A percentile compares a stretch with the other conserved stretches of the same genome.
phyloP scores from a whole-genome alignment of 2,329 filamentous ascomycete genomes.

The Beauveria varroae region DNA sequence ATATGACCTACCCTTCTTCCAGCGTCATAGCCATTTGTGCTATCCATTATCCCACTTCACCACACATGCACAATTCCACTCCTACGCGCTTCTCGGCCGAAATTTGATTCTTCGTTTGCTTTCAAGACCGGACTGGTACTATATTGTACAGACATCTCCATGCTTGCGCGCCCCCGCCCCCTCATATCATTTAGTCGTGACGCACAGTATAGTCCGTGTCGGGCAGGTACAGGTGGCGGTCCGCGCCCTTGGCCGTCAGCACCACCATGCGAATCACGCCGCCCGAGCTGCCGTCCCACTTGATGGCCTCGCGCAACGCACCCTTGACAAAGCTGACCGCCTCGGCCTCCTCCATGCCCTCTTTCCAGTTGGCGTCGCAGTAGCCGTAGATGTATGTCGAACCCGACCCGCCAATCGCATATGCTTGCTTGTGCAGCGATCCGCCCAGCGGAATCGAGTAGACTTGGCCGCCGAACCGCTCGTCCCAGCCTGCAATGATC shows the following conservation, averaged over 20 bases:
- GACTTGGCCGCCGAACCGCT: constrained; percentile 89
- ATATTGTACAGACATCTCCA: constrained; percentile 20
- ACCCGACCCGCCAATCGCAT: constrained; percentile 91
- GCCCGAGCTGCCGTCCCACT: constrained; percentile 98
- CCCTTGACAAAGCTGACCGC: constrained; percentile 91
- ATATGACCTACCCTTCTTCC: not conserved
- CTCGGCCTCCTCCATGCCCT: constrained; percentile 87
- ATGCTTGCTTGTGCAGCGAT: constrained; percentile 94
- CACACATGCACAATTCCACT: not conserved
- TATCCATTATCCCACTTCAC: too few relatives aligned
- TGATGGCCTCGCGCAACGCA: constrained; percentile 87
- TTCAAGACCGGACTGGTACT: constrained; percentile 11
- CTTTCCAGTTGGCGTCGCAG: constrained; percentile 92
- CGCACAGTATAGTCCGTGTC: constrained; percentile 77
- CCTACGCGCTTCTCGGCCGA: not conserved
- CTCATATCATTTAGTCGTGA: constrained; percentile 46
- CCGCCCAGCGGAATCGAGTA: constrained; percentile 96
- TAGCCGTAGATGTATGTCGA: constrained; percentile 99
- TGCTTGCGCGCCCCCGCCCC: constrained; percentile 10
- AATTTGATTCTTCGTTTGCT: not conserved
- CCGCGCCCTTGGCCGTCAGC: constrained; percentile 78
- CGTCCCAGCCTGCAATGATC: constrained; percentile 97
- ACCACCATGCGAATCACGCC: constrained; percentile 98
- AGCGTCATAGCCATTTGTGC: too few relatives aligned
- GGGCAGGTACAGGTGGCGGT: constrained; percentile 91